Conservation (phyloP, 768 basidiomycete genomes). For the Mycena venus region DNA sequence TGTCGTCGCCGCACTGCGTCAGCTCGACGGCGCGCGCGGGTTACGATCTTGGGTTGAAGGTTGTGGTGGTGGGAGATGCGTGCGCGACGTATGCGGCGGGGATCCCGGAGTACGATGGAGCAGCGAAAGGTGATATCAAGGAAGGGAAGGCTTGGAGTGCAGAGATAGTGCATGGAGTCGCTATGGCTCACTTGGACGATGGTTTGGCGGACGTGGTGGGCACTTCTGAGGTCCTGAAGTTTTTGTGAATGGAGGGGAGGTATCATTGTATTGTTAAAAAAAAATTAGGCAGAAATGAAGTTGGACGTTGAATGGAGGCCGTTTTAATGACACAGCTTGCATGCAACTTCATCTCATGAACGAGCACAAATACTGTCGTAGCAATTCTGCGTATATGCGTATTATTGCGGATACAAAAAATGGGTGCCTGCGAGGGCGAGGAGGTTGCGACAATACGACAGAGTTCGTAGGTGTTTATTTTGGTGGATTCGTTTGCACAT, state of each 20-base stretch:
- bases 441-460: not conserved
- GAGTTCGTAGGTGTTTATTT: not conserved
- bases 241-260: not conserved
- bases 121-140: not conserved
- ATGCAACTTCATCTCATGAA: too few relatives aligned
- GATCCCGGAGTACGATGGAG: not conserved
- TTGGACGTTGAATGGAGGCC: too few relatives aligned
- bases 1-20: constrained; percentile 28
- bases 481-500: not conserved
- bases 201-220: constrained; percentile 26
- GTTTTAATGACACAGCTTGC: too few relatives aligned
- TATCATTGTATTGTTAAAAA: too few relatives aligned
- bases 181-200: constrained; percentile 24
- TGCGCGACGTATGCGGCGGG: constrained; percentile 12
- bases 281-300: too few relatives aligned
- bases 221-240: constrained; percentile 16
- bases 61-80: constrained; percentile 28
- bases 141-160: constrained; percentile 25
- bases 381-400: not conserved
- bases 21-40: constrained; percentile 24
- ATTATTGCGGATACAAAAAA: not conserved
- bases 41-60: constrained; percentile 11
- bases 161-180: constrained; percentile 19
- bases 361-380: too few relatives aligned
- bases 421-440: not conserved